phyloP scores from a whole-genome alignment of 352 stramenopile species.

The Phytophthora pini region DNA sequence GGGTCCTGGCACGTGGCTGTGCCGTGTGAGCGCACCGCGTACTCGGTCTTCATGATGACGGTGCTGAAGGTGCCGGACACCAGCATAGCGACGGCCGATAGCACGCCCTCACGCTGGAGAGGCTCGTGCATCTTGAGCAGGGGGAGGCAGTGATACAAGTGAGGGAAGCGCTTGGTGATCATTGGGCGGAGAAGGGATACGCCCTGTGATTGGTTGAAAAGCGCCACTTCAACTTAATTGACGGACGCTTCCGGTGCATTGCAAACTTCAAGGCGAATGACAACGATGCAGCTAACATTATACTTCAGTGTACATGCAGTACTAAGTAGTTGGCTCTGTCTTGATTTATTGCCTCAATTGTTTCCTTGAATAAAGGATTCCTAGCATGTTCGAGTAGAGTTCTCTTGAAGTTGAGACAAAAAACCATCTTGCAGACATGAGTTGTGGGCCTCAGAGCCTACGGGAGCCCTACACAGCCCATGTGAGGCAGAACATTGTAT shows the following conservation, averaged over 20 bases:
- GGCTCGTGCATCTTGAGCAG: slow-evolving; percentile 27
- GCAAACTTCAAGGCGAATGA: no score
- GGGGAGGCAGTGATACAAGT: slow-evolving; percentile 5
- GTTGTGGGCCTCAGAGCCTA: no score
- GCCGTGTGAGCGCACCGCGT: slow-evolving; percentile 64
- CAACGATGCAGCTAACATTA: no score
- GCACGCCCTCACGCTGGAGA: slow-evolving; percentile 44
- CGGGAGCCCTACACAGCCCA: no score
- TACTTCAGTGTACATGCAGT: no score
- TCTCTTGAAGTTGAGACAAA: no score
- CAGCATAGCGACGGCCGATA: slow-evolving; percentile 75
- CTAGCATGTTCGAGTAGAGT: neutral
- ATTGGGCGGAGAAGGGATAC: slow-evolving; percentile 15
- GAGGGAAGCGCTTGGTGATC: neutral
- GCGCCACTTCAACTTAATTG: slow-evolving; percentile 22
- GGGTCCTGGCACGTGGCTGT: slow-evolving; percentile 62
- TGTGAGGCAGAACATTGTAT: no score
- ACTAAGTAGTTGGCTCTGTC: no score
- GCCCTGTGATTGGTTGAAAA: slow-evolving; percentile 6
- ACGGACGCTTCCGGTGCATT: neutral
- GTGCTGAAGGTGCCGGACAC: slow-evolving; percentile 86
- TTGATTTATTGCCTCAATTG: no score
- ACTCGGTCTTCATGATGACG: slow-evolving; percentile 89
- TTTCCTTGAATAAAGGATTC: no score
- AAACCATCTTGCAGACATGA: no score